Conservation (phyloP, 2,329 filamentous ascomycete genomes). For the Arthrobotrys sinensis region DNA sequence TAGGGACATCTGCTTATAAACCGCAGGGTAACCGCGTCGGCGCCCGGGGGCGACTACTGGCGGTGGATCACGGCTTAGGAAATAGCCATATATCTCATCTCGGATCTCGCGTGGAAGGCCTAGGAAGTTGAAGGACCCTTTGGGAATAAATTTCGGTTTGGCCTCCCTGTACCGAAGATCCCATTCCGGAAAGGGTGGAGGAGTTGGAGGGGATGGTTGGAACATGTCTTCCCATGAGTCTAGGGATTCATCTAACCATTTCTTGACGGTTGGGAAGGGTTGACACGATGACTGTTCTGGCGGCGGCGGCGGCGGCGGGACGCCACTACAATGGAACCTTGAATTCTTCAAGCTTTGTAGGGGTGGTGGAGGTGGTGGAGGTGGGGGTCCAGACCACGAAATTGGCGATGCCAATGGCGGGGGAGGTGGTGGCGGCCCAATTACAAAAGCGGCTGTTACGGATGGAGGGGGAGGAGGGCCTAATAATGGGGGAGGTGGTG, state of each 20-base stretch:
- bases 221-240: background rate
- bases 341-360: background rate
- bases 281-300: background rate
- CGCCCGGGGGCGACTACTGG: background rate
- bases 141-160: background rate
- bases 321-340: background rate
- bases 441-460: too few relatives aligned
- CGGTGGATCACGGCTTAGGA: slow-evolving; percentile 18
- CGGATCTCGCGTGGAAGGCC: slow-evolving; percentile 43
- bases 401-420: too few relatives aligned
- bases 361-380: too few relatives aligned
- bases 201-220: background rate
- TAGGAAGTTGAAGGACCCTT: slow-evolving; percentile 11
- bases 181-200: background rate
- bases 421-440: too few relatives aligned
- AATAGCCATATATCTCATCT: slow-evolving; percentile 28
- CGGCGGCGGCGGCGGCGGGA: background rate
- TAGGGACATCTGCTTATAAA: slow-evolving; percentile 17
- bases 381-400: too few relatives aligned
- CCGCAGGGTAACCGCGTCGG: background rate
- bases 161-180: background rate
- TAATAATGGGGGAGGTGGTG: background rate
- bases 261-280: too few relatives aligned
- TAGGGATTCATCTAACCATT: too few relatives aligned
- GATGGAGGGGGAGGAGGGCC: background rate